Evolutionary conservation across 768 basidiomycete genomes (phyloP).

Genomic region (Auriscalpium orientale): DNA sequence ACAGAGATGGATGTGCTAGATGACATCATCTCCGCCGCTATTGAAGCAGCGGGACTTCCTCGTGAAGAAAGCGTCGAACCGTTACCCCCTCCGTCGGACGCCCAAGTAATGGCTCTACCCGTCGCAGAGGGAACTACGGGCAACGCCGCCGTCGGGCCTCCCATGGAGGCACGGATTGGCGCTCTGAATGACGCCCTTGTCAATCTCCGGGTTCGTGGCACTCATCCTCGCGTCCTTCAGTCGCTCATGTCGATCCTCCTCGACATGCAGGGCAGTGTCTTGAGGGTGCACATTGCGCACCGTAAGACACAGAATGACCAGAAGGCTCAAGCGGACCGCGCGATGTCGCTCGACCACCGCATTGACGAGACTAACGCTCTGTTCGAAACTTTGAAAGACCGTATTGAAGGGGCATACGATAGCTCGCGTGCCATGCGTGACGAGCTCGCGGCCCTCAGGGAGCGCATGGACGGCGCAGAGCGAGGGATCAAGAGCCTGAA

Average conservation of each 20-base stretch:
- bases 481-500: neutral
- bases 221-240: neutral
- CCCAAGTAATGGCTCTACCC: no score
- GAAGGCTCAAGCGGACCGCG: constrained; percentile 13
- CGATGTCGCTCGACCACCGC: constrained; percentile 10
- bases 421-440: neutral
- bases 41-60: no score
- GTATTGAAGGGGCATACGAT: neutral
- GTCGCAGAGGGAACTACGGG: no score
- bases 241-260: neutral
- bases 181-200: constrained; percentile 16
- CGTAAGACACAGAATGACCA: constrained; percentile 17
- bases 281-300: constrained; percentile 16
- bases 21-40: no score
- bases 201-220: constrained; percentile 12
- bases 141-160: no score
- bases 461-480: constrained; percentile 2
- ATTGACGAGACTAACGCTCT: constrained; percentile 9
- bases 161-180: neutral
- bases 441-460: neutral
- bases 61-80: no score
- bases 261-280: constrained; percentile 9
- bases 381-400: neutral
- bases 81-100: no score
- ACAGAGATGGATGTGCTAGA: no score